Conservation (phyloP, 1,139 yeast genomes). For the Pichia sp. region DNA sequence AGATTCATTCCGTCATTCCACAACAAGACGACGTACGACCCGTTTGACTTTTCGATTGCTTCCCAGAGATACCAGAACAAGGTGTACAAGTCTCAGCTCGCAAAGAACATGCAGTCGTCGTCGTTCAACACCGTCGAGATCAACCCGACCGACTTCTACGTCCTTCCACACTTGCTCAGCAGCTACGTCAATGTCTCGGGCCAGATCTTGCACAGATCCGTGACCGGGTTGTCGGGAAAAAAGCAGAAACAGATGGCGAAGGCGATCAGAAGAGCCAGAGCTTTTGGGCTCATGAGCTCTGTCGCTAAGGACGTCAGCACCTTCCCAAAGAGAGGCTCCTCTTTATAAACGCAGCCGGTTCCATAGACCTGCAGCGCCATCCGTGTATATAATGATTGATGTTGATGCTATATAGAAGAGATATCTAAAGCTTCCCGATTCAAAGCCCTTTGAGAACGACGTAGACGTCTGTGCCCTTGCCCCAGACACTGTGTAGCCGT, state of each 20-base stretch:
- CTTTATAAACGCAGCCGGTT: conserved; percentile 11
- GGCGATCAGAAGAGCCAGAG: conserved; percentile 67
- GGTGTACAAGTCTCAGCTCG: conserved; percentile 21
- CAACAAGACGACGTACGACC: conserved; percentile 53
- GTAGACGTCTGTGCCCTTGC: conserved; percentile 82
- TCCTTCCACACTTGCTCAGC: conserved; percentile 61
- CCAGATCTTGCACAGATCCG: conserved; percentile 59
- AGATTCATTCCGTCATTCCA: conserved; percentile 35
- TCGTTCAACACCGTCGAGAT: conserved; percentile 51
- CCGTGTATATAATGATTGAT: background rate
- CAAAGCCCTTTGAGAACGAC: conserved; percentile 45
- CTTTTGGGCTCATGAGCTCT: conserved; percentile 60
- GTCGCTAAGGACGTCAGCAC: conserved; percentile 51
- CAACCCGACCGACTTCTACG: conserved; percentile 61
- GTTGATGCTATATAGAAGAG: conserved; percentile 1
- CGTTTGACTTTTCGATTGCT: conserved; percentile 67
- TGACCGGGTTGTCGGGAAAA: conserved; percentile 58
- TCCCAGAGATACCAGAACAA: conserved; percentile 41
- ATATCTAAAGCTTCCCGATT: background rate
- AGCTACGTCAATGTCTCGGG: conserved; percentile 59
- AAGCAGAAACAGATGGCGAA: conserved; percentile 63
- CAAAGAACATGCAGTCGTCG: conserved; percentile 21
- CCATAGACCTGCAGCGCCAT: background rate
- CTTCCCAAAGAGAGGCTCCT: conserved; percentile 36
- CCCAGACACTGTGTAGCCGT: conserved; percentile 73